A percentile compares a stretch with the other conserved stretches of the same genome.
These are phyloP conservation scores for Rhazya stricta DNA, from an alignment of 257 asterid species.

Conservation along the genomic window DNA sequence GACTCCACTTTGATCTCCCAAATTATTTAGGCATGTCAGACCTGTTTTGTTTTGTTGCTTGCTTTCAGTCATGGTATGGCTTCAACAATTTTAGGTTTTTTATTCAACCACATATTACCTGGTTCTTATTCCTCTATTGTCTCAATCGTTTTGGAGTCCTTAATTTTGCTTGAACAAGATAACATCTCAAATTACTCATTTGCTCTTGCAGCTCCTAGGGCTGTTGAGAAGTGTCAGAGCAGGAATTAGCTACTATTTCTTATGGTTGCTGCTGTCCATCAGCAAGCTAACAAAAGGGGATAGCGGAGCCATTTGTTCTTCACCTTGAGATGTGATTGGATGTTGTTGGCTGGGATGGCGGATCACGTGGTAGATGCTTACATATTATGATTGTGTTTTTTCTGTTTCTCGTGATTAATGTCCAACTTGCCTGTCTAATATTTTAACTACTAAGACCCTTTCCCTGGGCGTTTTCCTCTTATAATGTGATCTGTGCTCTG, in stretches of 20 bases:
- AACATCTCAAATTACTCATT: constrained; percentile 6
- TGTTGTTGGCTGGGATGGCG: constrained; percentile 30
- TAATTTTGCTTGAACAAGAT: background rate
- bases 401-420: constrained; percentile 16
- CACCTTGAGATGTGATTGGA: constrained; percentile 9
- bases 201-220: constrained; percentile 46
- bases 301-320: constrained; percentile 8
- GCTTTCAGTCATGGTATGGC: background rate
- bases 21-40: background rate
- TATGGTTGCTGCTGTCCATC: constrained; percentile 29
- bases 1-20: background rate
- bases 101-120: background rate
- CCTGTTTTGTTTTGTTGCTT: background rate
- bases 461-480: constrained; percentile 25
- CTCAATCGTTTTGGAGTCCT: background rate
- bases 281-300: constrained; percentile 6
- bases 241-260: constrained; percentile 29
- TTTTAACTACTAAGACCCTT: constrained; percentile 10
- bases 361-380: constrained; percentile 25
- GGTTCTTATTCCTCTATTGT: background rate
- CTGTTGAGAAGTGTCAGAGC: constrained; percentile 35
- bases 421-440: constrained; percentile 18
- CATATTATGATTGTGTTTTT: constrained; percentile 12
- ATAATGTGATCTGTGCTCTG: constrained; percentile 8
- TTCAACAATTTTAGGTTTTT: background rate